phyloP scores from a whole-genome alignment of 495 filamentous ascomycete species.

The Aspergillus sparsus region DNA sequence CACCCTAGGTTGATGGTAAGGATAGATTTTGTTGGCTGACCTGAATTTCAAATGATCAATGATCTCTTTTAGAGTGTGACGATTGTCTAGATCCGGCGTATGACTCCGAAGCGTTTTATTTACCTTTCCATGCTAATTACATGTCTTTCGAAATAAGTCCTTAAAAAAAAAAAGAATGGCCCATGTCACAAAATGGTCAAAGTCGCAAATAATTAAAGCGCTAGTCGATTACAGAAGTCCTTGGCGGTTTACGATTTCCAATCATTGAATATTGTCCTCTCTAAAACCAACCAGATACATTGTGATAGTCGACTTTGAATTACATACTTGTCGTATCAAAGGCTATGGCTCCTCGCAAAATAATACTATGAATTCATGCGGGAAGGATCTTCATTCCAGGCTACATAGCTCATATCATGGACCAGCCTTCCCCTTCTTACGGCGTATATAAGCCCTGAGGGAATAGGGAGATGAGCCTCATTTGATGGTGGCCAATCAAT shows the following conservation, averaged over 20 bases:
- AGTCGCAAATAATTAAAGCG: too few species aligned
- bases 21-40: slow-evolving; percentile 4
- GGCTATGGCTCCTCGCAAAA: too few species aligned
- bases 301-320: too few species aligned
- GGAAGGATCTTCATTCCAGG: too few species aligned
- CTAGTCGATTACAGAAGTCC: too few species aligned
- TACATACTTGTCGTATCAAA: too few species aligned
- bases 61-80: neutral
- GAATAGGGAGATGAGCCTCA: neutral
- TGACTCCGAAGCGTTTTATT: neutral
- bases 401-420: neutral
- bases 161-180: too few species aligned
- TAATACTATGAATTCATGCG: too few species aligned
- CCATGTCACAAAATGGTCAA: too few species aligned
- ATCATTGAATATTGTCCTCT: too few species aligned
- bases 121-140: neutral
- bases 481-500: slow-evolving; percentile 14
- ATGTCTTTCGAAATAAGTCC: neutral
- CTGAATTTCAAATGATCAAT: neutral
- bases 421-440: neutral
- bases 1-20: neutral
- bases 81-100: neutral
- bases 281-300: too few species aligned
- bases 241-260: too few species aligned
- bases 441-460: neutral